Evolutionary conservation across 176 grass and related monocot genomes (phyloP), one percentile per base, ranked within the genome.

Genomic region (Carex littledalei): DNA sequence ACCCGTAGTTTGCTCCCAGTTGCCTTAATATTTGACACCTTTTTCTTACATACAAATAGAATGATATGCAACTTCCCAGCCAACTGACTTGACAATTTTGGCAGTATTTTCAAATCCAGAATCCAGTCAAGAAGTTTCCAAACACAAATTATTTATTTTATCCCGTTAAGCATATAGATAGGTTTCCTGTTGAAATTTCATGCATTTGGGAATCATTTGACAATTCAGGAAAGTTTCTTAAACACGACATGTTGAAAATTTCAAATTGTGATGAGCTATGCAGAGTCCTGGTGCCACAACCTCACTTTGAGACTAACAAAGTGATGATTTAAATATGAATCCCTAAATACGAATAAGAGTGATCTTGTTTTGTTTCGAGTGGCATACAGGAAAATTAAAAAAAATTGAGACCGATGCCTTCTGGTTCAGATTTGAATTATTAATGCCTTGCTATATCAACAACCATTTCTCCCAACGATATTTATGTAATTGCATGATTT

Each of bases 401-500:
- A 55, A 32, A 55, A 8, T 31, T 45, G 6, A 77, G 22, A 32
- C 21, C 22, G 21, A 21, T 77, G 45, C 13, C 54, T 54, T 77
- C 45, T 17, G 22, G 22, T 77, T 77, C 22, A 55, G 47, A 77
- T 16, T 54, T 76, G 21, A 76, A 49, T 74, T 21, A 75, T 75
- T 82, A 37, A 64, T 41, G 43, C 63, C 24, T 56, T 84, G 63
- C 35, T 56, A 8, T 43, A 17, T 66, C 37, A 84, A 20, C 49
- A 77, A 17, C 2, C 49, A 55, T 31, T 16, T 77, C 31, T 17
- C 49, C 47, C 13, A 32, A 77, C 3, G 73, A 32, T 77, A 55
- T 31, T 55, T 77, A 78, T 78, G 20, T 63, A 49, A 60, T 58
- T 41, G 59, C 32, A 66, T 24, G 55, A 22, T 20, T 71, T 90